These are phyloP conservation scores for Gamarada debralockiae DNA, from an alignment of 495 filamentous ascomycete genomes.

Conservation along the genomic window DNA sequence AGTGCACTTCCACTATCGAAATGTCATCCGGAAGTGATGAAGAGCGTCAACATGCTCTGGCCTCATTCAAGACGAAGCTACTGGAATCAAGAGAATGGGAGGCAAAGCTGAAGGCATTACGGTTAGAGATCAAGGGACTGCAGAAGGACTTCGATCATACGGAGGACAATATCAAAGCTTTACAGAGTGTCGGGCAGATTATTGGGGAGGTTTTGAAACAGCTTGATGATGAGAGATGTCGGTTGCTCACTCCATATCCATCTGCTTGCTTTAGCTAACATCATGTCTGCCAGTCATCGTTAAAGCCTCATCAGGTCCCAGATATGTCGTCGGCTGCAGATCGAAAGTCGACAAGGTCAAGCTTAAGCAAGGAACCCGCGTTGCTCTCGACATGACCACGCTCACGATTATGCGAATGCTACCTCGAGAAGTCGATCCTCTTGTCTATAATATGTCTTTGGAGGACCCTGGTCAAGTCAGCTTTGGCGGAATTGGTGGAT, in stretches of 20 bases:
- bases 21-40: constrained; percentile 31
- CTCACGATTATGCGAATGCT: constrained; percentile 99
- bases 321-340: constrained; percentile 97
- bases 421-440: constrained; percentile 94
- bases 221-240: constrained; percentile 98
- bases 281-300: constrained; percentile 44
- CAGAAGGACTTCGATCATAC: constrained; percentile 95
- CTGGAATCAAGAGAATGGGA: constrained; percentile 98
- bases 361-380: constrained; percentile 96
- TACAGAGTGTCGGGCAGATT: constrained; percentile 99
- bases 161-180: constrained; percentile 98
- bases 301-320: constrained; percentile 93
- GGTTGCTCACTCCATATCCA: constrained; percentile 30
- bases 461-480: constrained; percentile 97
- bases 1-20: constrained; percentile 6
- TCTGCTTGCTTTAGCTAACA: constrained; percentile 14
- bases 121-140: constrained; percentile 90
- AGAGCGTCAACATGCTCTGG: constrained; percentile 79
- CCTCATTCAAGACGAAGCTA: constrained; percentile 87
- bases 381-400: constrained; percentile 99
- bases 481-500: constrained; percentile 97
- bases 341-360: constrained; percentile 97
- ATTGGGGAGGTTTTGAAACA: constrained; percentile 99
- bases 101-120: constrained; percentile 87
- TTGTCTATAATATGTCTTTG: constrained; percentile 99